Base-by-base conservation (phyloP, 805 yeast species). In the Zygosaccharomyces rouxii region DNA sequence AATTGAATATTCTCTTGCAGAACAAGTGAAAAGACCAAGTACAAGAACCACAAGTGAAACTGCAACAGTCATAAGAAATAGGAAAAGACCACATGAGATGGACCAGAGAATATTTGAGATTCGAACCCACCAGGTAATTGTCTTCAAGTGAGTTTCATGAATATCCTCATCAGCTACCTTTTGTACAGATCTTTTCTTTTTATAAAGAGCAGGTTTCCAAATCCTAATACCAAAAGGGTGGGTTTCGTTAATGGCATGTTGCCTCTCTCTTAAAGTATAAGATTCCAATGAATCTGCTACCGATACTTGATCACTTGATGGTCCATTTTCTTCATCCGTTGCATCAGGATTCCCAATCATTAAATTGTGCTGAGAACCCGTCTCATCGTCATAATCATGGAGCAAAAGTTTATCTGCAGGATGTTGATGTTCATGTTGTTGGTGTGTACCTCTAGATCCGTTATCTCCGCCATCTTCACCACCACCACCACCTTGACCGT, bases 151-250 rank as follows among this genome's bases (percentile, higher is more conserved):
- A 14, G 83, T 79, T 41, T 89, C 90, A 67, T 92, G 97, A 56
- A 94, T 88, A 73, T 94, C 99, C 53, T 86, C 86, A 51, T 88
- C 95, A 1, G 98, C 97, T 50, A 88, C 83, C 35, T 82, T 76
- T 56, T 94, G 94, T 28, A 94, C 97, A 3, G 97, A 87, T 60
- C 99, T 81, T 50, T 79, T 78, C 67, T 94, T 94, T 66, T 94
- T 94, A 70, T 94, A 94, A 48, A 94, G 72, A 2, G 98, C 97
- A 1, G 99, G 99, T 63, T 94, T 94, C 99, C 99, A 94, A 59
- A 94, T 88, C 66, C 96, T 84, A 40, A 94, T 92, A 76, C 99
- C 99, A 61, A 94, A 94, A 0, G 99, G 99, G 72, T 94, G 99
- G 4, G 97, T 89, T 45, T 86, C 83, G 63, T 94, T 94, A 63